A percentile compares a stretch with the other conserved stretches of the same genome.
phyloP scores from a whole-genome alignment of 192 early-diverging fungal genomes.

The Chytriomyces confervae region DNA sequence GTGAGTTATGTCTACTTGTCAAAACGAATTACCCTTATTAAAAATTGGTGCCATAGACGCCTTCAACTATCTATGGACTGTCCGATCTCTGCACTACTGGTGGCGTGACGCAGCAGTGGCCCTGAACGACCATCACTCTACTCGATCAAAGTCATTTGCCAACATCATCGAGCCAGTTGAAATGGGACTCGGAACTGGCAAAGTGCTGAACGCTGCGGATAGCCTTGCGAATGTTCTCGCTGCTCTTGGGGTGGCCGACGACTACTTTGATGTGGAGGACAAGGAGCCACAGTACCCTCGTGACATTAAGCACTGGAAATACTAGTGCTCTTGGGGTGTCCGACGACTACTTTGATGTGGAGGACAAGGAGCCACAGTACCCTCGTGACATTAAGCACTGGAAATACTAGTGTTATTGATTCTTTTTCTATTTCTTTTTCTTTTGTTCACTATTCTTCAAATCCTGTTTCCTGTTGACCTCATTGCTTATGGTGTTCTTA shows the following conservation, averaged over 20 bases:
- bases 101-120: conserved; percentile 37
- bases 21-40: not conserved
- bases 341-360: conserved; percentile 28
- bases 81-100: conserved; percentile 35
- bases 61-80: conserved; percentile 40
- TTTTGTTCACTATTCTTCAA: not conserved
- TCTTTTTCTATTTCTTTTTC: not conserved
- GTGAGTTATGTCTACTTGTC: not conserved
- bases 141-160: conserved; percentile 10
- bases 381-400: conserved; percentile 32
- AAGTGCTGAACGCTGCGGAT: conserved; percentile 11
- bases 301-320: conserved; percentile 26
- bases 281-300: conserved; percentile 37
- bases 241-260: conserved; percentile 1
- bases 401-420: not conserved
- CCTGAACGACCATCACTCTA: not conserved
- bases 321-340: conserved; percentile 8
- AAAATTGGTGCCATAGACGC: not conserved
- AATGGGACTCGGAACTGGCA: conserved; percentile 29
- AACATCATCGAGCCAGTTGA: conserved; percentile 39
- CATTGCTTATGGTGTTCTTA: too few species aligned
- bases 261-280: conserved; percentile 28
- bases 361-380: conserved; percentile 33
- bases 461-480: too few species aligned
- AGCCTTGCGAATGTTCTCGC: conserved; percentile 8